These are phyloP conservation scores for Magnusiomyces sp. DNA, from an alignment of 1,139 yeast genomes.

Conservation along the genomic window DNA sequence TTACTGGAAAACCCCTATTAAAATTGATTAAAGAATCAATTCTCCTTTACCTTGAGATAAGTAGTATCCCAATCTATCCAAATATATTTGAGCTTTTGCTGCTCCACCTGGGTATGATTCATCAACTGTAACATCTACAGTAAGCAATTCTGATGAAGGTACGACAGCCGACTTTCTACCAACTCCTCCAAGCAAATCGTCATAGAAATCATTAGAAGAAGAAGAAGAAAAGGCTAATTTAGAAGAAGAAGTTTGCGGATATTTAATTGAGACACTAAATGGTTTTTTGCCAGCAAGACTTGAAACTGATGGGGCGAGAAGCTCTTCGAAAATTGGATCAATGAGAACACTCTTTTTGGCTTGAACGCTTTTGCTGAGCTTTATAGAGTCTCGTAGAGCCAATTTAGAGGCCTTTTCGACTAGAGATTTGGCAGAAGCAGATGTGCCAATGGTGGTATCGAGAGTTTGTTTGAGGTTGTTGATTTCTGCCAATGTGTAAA, in stretches of 20 bases:
- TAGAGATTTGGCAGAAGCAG: conserved; percentile 26
- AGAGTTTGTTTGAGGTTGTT: conserved; percentile 23
- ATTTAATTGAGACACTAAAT: conserved; percentile 49
- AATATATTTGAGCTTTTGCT: conserved; percentile 37
- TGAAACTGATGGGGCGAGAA: conserved; percentile 47
- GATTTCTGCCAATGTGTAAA: conserved; percentile 19
- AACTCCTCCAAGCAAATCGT: conserved; percentile 30
- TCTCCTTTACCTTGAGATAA: conserved; percentile 24
- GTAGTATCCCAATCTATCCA: conserved; percentile 27
- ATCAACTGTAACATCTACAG: conserved; percentile 42
- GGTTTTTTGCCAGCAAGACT: conserved; percentile 35
- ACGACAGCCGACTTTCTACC: conserved; percentile 20
- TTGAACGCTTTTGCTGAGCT: conserved; percentile 36
- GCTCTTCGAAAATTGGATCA: conserved; percentile 59
- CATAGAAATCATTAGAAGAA: conserved; percentile 38
- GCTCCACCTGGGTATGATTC: conserved; percentile 37
- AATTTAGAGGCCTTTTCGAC: conserved; percentile 35
- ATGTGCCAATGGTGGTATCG: conserved; percentile 26
- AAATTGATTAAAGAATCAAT: conserved; percentile 9
- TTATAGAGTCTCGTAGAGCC: conserved; percentile 30
- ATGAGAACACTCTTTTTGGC: conserved; percentile 40
- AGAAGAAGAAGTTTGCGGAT: conserved; percentile 21
- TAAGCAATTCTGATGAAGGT: conserved; percentile 19
- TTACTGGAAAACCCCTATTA: too few species aligned
- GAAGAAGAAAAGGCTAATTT: conserved; percentile 19